These are phyloP conservation scores for Pichia phayaonensis DNA, from an alignment of 805 yeast species.

Conservation along the genomic window DNA sequence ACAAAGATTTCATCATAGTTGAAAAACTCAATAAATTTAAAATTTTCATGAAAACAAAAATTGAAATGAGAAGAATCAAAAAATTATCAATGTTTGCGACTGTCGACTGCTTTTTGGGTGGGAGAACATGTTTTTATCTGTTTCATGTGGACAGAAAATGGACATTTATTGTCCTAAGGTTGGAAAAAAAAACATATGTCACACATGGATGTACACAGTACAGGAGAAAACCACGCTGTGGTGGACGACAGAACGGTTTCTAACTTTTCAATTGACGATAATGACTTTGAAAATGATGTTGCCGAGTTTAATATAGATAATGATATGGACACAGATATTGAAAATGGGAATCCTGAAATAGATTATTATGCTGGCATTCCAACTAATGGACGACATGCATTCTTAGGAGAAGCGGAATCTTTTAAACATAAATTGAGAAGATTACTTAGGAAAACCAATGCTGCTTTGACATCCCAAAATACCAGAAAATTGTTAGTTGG, in stretches of 20 bases:
- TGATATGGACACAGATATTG: slow-evolving; percentile 3
- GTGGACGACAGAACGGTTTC: neutral
- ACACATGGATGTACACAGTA: neutral
- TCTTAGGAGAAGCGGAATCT: slow-evolving; percentile 5
- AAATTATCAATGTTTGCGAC: neutral
- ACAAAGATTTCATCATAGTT: neutral
- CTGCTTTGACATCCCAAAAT: neutral
- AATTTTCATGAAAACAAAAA: neutral
- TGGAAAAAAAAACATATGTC: neutral
- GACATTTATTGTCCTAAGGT: neutral
- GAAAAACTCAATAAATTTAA: neutral
- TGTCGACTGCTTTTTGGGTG: neutral
- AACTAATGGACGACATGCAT: slow-evolving; percentile 3
- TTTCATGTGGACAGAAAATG: neutral
- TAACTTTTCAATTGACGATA: slow-evolving; percentile 3
- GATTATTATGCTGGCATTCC: slow-evolving; percentile 10
- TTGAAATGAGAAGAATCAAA: neutral
- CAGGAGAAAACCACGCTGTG: neutral
- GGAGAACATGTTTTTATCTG: neutral
- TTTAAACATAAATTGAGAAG: neutral
- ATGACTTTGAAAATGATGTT: slow-evolving; percentile 8
- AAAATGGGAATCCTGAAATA: slow-evolving; percentile 2
- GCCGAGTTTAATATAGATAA: slow-evolving; percentile 22
- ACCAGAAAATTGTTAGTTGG: slow-evolving; percentile 6
- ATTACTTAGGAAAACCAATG: neutral